Conservation (phyloP, 768 basidiomycete species). For the Rhizopogon roseolus region DNA sequence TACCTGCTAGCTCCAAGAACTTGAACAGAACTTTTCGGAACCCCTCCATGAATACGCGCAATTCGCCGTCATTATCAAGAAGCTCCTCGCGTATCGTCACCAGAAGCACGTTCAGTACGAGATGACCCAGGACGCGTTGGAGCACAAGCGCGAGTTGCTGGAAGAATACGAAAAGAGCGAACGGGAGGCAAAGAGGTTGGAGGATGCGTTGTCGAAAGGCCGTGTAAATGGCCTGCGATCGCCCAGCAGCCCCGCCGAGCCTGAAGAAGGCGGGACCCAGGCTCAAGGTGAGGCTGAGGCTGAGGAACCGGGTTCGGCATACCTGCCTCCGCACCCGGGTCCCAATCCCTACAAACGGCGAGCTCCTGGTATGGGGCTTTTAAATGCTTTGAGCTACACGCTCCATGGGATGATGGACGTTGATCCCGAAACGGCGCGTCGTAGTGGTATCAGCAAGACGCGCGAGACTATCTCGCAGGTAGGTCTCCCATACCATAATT, state of each 20-base stretch:
- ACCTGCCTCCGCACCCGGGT: constrained; percentile 76
- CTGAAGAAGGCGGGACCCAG: constrained; percentile 16
- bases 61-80: constrained; percentile 93
- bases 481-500: constrained; percentile 12
- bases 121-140: constrained; percentile 90
- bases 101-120: constrained; percentile 98
- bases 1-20: constrained; percentile 70
- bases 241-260: constrained; percentile 22
- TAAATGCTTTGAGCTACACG: constrained; percentile 91
- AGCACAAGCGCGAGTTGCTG: constrained; percentile 76
- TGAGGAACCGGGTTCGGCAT: constrained; percentile 41
- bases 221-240: constrained; percentile 28
- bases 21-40: constrained; percentile 94
- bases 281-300: constrained; percentile 31
- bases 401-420: constrained; percentile 98
- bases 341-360: constrained; percentile 61
- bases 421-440: constrained; percentile 92
- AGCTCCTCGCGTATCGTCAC: constrained; percentile 89
- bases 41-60: constrained; percentile 94
- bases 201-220: constrained; percentile 75
- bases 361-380: constrained; percentile 76
- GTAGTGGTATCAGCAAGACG: constrained; percentile 92
- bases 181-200: constrained; percentile 81
- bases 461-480: constrained; percentile 95
- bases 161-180: constrained; percentile 93